Evolutionary conservation across 768 basidiomycete species (phyloP).

Genomic region (Lactarius sp.): DNA sequence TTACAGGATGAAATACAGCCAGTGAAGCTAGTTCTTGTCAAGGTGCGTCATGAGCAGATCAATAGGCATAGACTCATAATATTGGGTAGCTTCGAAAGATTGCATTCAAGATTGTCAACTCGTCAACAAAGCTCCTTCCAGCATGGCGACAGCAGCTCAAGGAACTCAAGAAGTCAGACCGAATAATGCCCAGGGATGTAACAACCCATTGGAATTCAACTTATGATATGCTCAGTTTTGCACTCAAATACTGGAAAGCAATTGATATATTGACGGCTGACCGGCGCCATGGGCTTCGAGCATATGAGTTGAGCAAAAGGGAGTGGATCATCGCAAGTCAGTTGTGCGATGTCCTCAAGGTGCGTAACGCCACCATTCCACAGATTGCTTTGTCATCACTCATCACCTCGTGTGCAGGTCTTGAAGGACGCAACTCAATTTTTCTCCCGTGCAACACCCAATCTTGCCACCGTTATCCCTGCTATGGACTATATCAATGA

Average conservation of each 20-base stretch:
- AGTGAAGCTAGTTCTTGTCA: neutral
- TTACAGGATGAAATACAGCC: neutral
- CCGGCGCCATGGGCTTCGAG: neutral
- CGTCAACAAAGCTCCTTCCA: neutral
- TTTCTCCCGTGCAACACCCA: too few species aligned
- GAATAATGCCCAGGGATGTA: neutral
- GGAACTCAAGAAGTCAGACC: neutral
- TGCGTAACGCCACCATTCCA: neutral
- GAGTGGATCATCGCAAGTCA: neutral
- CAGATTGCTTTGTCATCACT: neutral
- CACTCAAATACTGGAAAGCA: neutral
- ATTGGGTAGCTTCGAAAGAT: too few species aligned
- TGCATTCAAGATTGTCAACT: too few species aligned
- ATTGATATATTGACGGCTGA: neutral
- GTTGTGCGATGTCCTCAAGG: neutral
- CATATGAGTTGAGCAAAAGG: neutral
- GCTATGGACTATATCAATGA: too few species aligned
- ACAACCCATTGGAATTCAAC: too few species aligned
- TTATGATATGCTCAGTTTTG: neutral
- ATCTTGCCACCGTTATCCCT: neutral
- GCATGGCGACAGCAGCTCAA: neutral
- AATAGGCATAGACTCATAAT: too few species aligned
- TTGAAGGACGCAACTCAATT: neutral
- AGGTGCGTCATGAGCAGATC: neutral
- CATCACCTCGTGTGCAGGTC: neutral